A percentile compares a stretch with the other conserved stretches of the same genome.
Evolutionary conservation across 306 rosid genomes (phyloP).

Genomic region (Clitoria ternatea): DNA sequence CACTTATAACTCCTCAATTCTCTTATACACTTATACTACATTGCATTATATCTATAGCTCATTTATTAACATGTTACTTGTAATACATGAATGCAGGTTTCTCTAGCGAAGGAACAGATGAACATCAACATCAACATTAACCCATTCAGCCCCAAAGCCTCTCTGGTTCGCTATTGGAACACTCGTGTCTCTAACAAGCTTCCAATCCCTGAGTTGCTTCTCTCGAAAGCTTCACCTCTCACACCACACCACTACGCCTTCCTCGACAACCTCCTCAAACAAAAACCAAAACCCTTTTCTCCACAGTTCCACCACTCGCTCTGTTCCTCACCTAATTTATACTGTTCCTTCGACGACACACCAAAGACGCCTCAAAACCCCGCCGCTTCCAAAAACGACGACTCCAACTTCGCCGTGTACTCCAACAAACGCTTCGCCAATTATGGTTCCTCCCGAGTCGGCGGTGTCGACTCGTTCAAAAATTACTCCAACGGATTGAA

Average conservation of each 20-base stretch:
- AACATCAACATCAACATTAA: constrained; percentile 35
- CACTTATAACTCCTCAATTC: no score
- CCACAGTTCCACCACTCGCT: constrained; percentile 34
- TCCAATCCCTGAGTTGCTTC: constrained; percentile 50
- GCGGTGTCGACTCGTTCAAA: constrained; percentile 65
- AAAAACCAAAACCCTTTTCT: constrained; percentile 25
- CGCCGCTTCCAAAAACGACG: background rate
- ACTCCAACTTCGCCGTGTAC: constrained; percentile 53
- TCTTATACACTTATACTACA: background rate
- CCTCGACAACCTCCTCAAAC: constrained; percentile 33
- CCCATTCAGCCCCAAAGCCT: constrained; percentile 79
- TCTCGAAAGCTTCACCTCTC: constrained; percentile 76
- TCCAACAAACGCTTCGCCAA: constrained; percentile 51
- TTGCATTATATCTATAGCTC: background rate
- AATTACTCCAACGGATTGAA: constrained; percentile 75
- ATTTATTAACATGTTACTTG: background rate
- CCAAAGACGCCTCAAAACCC: background rate
- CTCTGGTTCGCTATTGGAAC: constrained; percentile 72
- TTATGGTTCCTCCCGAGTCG: constrained; percentile 50
- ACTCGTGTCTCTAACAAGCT: constrained; percentile 39
- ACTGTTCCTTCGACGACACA: constrained; percentile 48
- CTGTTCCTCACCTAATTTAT: constrained; percentile 55
- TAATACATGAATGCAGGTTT: constrained; percentile 38
- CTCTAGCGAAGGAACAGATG: background rate
- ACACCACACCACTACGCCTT: constrained; percentile 45